Conservation (phyloP, 441 rosid genomes). For the Erysimum pusillum region DNA sequence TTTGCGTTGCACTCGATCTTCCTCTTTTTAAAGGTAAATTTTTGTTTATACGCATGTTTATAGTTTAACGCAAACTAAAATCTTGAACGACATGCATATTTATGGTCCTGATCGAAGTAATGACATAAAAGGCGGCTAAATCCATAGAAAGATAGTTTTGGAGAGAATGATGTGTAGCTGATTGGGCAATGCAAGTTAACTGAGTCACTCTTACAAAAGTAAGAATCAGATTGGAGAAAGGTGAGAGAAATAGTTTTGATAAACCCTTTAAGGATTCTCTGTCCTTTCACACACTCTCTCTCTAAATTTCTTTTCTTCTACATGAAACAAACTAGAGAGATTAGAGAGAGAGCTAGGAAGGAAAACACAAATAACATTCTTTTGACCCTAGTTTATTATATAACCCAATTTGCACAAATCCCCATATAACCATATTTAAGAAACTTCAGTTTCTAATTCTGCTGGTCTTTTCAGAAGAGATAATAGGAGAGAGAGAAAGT, state of each 20-base stretch:
- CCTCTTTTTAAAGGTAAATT: background rate
- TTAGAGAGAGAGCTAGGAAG: background rate
- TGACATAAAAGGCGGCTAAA: background rate
- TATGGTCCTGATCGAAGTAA: too few species aligned
- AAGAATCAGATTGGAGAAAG: slow-evolving; percentile 42
- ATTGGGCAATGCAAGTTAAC: slow-evolving; percentile 40
- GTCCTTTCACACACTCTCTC: slow-evolving; percentile 35
- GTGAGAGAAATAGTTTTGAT: slow-evolving; percentile 37
- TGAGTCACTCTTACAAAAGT: slow-evolving; percentile 41
- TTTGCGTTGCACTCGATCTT: background rate
- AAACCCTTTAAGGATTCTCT: slow-evolving; percentile 43
- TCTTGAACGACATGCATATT: background rate
- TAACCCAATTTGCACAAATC: slow-evolving; percentile 41
- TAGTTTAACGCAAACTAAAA: background rate
- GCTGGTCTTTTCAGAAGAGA: slow-evolving; percentile 33
- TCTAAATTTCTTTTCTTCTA: slow-evolving; percentile 46
- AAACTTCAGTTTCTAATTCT: slow-evolving; percentile 30
- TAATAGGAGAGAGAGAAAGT: slow-evolving; percentile 9
- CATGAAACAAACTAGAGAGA: slow-evolving; percentile 44
- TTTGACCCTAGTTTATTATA: slow-evolving; percentile 26
- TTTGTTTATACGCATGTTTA: background rate
- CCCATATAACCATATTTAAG: slow-evolving; percentile 40
- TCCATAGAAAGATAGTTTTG: slow-evolving; percentile 20
- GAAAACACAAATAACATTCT: slow-evolving; percentile 20
- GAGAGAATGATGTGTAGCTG: slow-evolving; percentile 24